Conservation (phyloP, 306 rosid species). For the Fagus sylvatica region DNA sequence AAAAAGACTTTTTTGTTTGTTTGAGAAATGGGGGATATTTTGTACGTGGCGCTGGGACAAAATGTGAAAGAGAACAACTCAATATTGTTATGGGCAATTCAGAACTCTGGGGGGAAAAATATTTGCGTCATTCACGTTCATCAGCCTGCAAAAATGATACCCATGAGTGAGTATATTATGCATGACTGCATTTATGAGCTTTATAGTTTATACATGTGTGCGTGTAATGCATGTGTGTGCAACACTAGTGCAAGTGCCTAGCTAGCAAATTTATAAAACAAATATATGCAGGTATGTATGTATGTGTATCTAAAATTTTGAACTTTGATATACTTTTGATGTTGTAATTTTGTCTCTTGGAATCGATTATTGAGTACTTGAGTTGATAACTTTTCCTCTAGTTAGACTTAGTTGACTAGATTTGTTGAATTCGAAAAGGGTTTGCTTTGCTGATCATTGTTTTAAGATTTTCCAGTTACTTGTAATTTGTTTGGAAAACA, state of each 20-base stretch:
- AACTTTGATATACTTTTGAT: neutral
- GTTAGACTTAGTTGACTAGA: neutral
- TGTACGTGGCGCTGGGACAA: conserved; percentile 78
- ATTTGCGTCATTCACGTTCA: conserved; percentile 76
- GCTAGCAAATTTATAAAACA: neutral
- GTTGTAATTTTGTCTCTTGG: neutral
- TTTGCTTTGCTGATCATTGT: neutral
- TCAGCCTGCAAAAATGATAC: conserved; percentile 21
- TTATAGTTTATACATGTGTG: neutral
- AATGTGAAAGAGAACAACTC: conserved; percentile 36
- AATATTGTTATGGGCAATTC: conserved; percentile 55
- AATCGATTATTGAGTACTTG: neutral
- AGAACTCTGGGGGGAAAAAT: conserved; percentile 46
- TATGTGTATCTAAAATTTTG: too few species aligned
- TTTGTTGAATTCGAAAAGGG: neutral
- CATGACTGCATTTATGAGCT: too few species aligned
- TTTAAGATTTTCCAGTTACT: neutral
- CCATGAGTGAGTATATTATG: conserved; percentile 40
- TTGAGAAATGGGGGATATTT: conserved; percentile 27
- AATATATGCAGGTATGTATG: neutral
- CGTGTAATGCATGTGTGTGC: too few species aligned
- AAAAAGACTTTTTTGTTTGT: neutral
- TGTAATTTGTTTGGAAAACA: neutral
- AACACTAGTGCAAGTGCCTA: neutral
- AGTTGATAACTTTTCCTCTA: neutral